Evolutionary conservation across 352 stramenopile genomes (phyloP), one percentile per base, ranked within the genome.

Genomic region (Phytophthora cactorum): DNA sequence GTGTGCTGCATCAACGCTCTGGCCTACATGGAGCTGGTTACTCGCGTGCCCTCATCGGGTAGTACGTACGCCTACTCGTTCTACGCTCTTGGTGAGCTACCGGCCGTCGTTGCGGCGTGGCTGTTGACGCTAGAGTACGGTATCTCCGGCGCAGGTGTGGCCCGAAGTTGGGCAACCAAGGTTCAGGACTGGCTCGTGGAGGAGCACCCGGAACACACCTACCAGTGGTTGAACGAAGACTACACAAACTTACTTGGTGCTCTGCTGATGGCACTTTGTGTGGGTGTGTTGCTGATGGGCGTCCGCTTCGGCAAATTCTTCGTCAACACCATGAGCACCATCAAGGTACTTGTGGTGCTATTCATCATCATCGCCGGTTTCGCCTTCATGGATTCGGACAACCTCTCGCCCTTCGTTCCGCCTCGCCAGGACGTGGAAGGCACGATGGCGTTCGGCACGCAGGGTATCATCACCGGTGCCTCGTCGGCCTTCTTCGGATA

Each of bases 21-120:
- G 32, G 92, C 90, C 49, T 98, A 97, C 75, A 96, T 97, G 64
- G 93, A 98, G 68, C 75, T 97, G 25, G 90, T 86, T 29, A 90
- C 81, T 5, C 75, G 89, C 34, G 88, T 98, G 32, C 93, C 94
- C 22, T 96, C 87, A 4, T 93, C 89, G 6, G 95, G 95, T 7
- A 90, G 71, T 45, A 97, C 89, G 4, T 99, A 99, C 78, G 86
- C 91, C 9, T 99, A 98, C 78, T 74, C 90, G 28, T 98, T 97
- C 77, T 84, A 97, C 58, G 81, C 89, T 4, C 79, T 99, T n/a
- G 95, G 95, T 34, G 96, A 98, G 66, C 77, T 98, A 2, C 89
- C 92, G 0, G 96, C 96, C 9, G 92, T 98, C 29, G 72, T 98
- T 27, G 90, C 89, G 1, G 93, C 84, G 15, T 94, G 86, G 66